Evolutionary conservation across 345 rosid genomes (phyloP).

Genomic region (Eucalyptus urophylla): DNA sequence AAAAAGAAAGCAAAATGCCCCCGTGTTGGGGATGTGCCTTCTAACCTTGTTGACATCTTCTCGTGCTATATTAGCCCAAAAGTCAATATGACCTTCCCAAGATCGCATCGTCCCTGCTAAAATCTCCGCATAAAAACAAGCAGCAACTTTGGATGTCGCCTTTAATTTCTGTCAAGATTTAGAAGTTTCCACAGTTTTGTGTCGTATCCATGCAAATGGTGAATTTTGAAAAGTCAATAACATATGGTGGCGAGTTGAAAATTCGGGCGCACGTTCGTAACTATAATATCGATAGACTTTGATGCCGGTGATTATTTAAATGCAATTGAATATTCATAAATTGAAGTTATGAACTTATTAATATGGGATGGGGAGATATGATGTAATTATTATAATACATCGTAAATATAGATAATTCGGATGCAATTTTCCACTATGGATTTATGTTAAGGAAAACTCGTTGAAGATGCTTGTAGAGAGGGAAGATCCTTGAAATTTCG

Average conservation of each 20-base stretch:
- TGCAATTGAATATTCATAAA: background rate
- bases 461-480: background rate
- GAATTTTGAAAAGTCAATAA: background rate
- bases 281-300: rapidly evolving
- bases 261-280: rapidly evolving
- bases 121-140: background rate
- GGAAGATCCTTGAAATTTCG: background rate
- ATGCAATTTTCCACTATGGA: rapidly evolving
- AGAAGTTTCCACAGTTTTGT: too few species aligned
- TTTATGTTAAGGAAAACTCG: background rate
- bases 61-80: background rate
- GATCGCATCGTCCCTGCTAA: background rate
- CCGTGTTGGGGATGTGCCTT: background rate
- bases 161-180: background rate
- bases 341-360: rapidly evolving
- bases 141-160: background rate
- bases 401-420: too few species aligned
- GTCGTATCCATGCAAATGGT: background rate
- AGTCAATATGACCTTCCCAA: background rate
- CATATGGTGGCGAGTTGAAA: too few species aligned
- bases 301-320: background rate
- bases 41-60: background rate
- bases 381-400: background rate
- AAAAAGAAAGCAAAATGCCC: background rate
- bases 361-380: rapidly evolving